These are phyloP conservation scores for Gastrolobium bilobum DNA, from an alignment of 306 rosid species.

Conservation along the genomic window DNA sequence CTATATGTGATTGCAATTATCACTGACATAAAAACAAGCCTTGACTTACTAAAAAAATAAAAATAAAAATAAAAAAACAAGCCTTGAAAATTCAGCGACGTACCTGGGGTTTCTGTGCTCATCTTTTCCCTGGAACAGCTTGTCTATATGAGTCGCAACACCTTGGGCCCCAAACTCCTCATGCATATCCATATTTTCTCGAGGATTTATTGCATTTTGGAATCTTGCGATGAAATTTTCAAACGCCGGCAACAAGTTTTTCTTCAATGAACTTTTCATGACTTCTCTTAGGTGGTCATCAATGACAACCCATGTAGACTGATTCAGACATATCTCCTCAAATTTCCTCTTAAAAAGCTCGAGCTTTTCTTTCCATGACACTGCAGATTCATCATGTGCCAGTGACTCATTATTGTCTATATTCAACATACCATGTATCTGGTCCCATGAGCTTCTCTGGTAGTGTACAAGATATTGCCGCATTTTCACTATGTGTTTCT, in stretches of 20 bases:
- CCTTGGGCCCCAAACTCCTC: not conserved
- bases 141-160: not conserved
- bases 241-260: not conserved
- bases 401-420: not conserved
- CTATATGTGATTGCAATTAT: not conserved
- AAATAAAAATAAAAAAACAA: too few relatives aligned
- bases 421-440: not conserved
- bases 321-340: constrained; percentile 16
- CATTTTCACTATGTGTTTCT: not conserved
- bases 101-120: not conserved
- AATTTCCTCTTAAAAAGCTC: not conserved
- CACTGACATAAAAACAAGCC: too few relatives aligned
- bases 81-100: not conserved
- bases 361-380: not conserved
- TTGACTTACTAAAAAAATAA: too few relatives aligned
- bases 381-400: not conserved
- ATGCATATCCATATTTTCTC: not conserved
- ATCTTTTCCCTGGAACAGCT: constrained; percentile 10
- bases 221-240: not conserved
- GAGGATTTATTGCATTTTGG: not conserved
- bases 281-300: constrained; percentile 21
- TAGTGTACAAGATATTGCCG: constrained; percentile 12
- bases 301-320: constrained; percentile 6
- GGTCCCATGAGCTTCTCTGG: constrained; percentile 26
- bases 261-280: not conserved